Percentiles rank a stretch among this genome's conserved stretches.
Conservation (phyloP, 176 grass and related monocot species). For the Carex myosuroides region DNA sequence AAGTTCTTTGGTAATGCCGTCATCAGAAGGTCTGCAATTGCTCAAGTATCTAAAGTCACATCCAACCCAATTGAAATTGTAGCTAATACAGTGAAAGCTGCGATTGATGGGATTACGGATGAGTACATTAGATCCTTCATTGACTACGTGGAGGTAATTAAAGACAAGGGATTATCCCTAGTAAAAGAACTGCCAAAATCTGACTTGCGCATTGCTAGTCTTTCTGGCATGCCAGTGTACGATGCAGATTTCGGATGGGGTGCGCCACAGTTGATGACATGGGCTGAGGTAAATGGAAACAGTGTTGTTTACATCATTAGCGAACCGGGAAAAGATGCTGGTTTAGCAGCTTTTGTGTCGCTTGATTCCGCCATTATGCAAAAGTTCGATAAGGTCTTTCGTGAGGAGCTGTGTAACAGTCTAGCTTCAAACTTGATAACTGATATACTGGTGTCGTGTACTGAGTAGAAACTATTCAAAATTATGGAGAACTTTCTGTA, state of each 20-base stretch:
- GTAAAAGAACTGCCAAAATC: not conserved
- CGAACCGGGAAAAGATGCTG: not conserved
- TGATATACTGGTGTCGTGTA: not conserved
- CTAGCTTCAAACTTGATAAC: not conserved
- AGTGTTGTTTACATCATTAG: not conserved
- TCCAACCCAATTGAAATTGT: not conserved
- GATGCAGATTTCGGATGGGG: slow-evolving; percentile 11
- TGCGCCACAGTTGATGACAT: not conserved
- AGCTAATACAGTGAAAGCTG: not conserved
- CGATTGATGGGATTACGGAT: not conserved
- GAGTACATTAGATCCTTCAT: not conserved
- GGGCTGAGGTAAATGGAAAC: not conserved
- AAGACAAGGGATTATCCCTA: not conserved
- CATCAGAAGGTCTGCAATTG: not conserved
- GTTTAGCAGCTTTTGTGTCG: not conserved
- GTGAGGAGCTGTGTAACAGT: not conserved
- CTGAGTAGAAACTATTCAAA: not conserved
- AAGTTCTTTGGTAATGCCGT: slow-evolving; percentile 28
- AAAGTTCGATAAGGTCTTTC: not conserved
- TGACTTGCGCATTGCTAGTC: not conserved
- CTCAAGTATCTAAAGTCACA: not conserved
- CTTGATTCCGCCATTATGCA: not conserved
- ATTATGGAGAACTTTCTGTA: not conserved
- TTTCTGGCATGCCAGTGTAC: not conserved
- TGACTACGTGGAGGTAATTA: not conserved